Evolutionary conservation across 805 yeast species (phyloP).

Genomic region (Ogataea trehalophila): DNA sequence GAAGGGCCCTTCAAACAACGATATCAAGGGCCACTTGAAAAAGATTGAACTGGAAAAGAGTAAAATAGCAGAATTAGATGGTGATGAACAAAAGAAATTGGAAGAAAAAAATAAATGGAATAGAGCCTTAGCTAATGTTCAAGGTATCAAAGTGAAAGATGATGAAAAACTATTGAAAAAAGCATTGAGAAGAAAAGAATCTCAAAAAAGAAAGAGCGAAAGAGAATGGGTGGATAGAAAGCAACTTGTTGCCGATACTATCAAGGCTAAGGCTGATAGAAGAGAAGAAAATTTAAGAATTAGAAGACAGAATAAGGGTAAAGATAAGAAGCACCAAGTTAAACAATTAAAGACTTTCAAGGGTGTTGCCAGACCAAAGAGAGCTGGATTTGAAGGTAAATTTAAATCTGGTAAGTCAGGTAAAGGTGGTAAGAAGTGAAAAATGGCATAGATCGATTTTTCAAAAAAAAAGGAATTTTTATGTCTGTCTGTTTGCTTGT

Average conservation of each 20-base stretch:
- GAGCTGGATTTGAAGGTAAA: constrained; percentile 88
- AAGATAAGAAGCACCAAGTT: constrained; percentile 67
- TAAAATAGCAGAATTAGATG: constrained; percentile 53
- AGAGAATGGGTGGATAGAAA: constrained; percentile 90
- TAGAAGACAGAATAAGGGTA: constrained; percentile 81
- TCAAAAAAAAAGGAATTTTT: no score
- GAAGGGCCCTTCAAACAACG: constrained; percentile 85
- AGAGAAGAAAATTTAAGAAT: constrained; percentile 88
- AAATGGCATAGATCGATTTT: no score
- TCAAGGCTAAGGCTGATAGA: constrained; percentile 73
- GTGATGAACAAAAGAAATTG: constrained; percentile 53
- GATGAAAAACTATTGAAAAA: constrained; percentile 84
- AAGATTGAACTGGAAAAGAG: constrained; percentile 70
- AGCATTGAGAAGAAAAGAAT: constrained; percentile 79
- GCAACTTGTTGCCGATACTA: constrained; percentile 69
- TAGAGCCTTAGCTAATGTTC: constrained; percentile 76
- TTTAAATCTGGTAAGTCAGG: constrained; percentile 23
- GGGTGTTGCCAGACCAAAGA: constrained; percentile 45
- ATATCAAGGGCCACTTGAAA: constrained; percentile 74
- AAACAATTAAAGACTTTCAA: constrained; percentile 63
- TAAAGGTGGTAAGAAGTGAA: constrained; percentile 10
- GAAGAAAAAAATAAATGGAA: constrained; percentile 82
- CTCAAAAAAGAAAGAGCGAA: constrained; percentile 79
- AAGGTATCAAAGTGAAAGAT: constrained; percentile 84
- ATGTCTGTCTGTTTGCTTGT: no score